Base-by-base conservation (phyloP, 768 basidiomycete species). In the Boletus bicolor region DNA sequence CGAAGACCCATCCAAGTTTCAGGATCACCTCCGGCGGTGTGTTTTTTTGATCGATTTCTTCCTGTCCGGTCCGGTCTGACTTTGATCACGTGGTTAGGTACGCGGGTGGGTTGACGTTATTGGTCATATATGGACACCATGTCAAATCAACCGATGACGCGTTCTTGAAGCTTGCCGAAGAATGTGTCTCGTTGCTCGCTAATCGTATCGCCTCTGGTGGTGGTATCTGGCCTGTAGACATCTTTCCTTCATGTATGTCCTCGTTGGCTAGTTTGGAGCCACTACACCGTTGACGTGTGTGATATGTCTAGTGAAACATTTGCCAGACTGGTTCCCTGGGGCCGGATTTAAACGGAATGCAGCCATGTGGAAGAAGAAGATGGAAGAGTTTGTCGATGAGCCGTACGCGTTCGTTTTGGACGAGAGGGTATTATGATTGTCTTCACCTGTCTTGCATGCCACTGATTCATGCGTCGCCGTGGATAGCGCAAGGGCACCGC, bases 261-360 rank as follows among this genome's bases (percentile, higher is more conserved):
- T 47, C 8, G 4, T 34, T 11, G 6, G 5, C 19, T 35, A 4
- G 12, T 26, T 15, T 7, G 12, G n/a, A n/a, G 28, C 2, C 12
- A 5, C 4, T 4, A 9, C 28, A 17, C 17, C 15, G 5, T 36
- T 67, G 49, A 61, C 19, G 14, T 12, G 24, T 15, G 37, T 28
- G 9, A 47, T n/a, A 9, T 14, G 43, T 38, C 9, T 62, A 69
- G 76, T 90, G 61, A 78, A 77, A 63, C 66, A 81, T 60, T 64
- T 89, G 28, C 89, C 89, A 0, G 63, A 66, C 43, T 89, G 86
- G 84, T 72, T 82, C 45, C 89, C 89, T 21, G 28, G 28, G 5
- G 78, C 82, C 5, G 79, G 78, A 2, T 92, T 90, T 73, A 81
- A 82, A 66, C 70, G 72, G 19, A 85, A 84, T 55, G 86, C 87